Evolutionary conservation across 2,329 filamentous ascomycete genomes (phyloP).

Genomic region (Zopfia rhizophila): DNA sequence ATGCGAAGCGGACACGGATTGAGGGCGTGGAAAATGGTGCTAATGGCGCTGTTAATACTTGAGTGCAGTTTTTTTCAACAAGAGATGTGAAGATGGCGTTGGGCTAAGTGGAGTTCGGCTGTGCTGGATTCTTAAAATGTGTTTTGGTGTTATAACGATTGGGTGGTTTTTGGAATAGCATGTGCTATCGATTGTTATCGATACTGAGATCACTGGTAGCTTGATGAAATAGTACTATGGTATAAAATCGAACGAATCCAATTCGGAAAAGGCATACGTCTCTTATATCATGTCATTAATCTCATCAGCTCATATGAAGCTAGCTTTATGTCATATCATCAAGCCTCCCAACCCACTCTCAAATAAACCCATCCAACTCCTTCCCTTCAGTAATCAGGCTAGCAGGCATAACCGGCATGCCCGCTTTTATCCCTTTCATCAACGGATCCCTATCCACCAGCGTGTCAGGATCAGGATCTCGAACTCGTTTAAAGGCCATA

Average conservation of each 20-base stretch:
- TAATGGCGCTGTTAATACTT: conserved; percentile 12
- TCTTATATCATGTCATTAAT: not conserved
- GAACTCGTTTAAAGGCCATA: conserved; percentile 40
- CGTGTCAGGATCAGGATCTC: no score
- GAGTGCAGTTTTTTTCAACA: no score
- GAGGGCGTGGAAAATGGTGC: conserved; percentile 40
- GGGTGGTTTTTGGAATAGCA: not conserved
- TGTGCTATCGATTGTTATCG: not conserved
- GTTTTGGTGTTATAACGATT: no score
- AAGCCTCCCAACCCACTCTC: no score
- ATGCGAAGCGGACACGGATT: conserved; percentile 54
- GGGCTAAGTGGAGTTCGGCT: no score
- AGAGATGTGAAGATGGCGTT: no score
- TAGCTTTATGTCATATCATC: no score
- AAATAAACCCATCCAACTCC: conserved; percentile 40
- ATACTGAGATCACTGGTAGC: conserved; percentile 1
- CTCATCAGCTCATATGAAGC: no score
- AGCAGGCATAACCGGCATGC: conserved; percentile 43
- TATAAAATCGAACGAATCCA: no score
- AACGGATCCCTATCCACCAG: conserved; percentile 42
- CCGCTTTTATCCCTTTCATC: conserved; percentile 40
- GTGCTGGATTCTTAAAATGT: no score
- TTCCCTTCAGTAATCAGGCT: conserved; percentile 37
- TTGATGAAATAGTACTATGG: not conserved
- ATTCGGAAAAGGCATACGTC: no score